Conservation (phyloP, 768 basidiomycete genomes). For the Tricholoma terreum region DNA sequence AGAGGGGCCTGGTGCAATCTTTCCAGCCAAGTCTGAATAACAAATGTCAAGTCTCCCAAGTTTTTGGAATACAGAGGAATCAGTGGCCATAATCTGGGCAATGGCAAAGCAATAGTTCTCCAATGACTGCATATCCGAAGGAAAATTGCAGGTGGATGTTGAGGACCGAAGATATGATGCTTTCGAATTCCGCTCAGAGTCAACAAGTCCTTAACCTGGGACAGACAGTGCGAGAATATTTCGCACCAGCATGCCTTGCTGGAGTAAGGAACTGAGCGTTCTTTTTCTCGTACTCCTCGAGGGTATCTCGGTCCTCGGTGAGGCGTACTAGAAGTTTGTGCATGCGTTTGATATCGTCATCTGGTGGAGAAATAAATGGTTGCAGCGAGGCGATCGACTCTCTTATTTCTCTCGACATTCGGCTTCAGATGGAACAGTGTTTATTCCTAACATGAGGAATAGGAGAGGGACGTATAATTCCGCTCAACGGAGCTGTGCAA, state of each 20-base stretch:
- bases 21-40: background rate
- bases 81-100: background rate
- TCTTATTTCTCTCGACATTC: background rate
- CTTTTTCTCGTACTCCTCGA: background rate
- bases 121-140: background rate
- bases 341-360: background rate
- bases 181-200: too few species aligned
- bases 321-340: background rate
- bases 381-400: background rate
- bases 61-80: background rate
- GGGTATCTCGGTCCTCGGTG: background rate
- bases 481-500: background rate
- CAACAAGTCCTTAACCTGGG: background rate
- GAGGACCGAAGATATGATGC: background rate
- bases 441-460: background rate
- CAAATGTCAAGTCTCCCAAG: background rate
- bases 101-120: background rate
- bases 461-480: background rate
- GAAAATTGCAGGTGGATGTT: background rate
- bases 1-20: background rate
- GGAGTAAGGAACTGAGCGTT: background rate
- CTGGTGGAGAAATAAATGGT: background rate
- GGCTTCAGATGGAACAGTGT: background rate
- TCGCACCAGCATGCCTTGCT: background rate
- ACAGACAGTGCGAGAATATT: background rate